phyloP scores from a whole-genome alignment of 768 basidiomycete species.

The Russula compacta region DNA sequence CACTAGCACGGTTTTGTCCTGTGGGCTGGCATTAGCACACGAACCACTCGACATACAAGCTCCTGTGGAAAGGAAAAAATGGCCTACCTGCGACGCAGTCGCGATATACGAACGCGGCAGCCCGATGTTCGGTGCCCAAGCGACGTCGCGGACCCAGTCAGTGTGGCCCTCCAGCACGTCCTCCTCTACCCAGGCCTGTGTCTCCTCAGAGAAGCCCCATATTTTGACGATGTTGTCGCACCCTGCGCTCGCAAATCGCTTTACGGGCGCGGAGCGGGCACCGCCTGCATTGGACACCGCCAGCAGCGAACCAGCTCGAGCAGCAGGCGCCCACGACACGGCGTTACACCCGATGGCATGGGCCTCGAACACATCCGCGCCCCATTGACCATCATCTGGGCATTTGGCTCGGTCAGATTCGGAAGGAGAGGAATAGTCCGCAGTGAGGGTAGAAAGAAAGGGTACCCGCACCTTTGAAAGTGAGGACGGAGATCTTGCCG shows the following conservation, averaged over 20 bases:
- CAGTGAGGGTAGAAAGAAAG: neutral
- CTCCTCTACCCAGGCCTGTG: slow-evolving; percentile 85
- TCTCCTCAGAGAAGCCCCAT: slow-evolving; percentile 84
- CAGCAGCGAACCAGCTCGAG: slow-evolving; percentile 77
- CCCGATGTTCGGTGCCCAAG: slow-evolving; percentile 97
- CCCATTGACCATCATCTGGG: slow-evolving; percentile 93
- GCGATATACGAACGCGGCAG: slow-evolving; percentile 92
- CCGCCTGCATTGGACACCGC: slow-evolving; percentile 49
- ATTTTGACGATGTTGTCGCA: slow-evolving; percentile 94
- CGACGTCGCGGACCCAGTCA: slow-evolving; percentile 98
- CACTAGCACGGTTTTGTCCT: slow-evolving; percentile 82
- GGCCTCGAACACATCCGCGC: slow-evolving; percentile 88
- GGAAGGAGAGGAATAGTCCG: too few relatives aligned
- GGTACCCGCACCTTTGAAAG: slow-evolving; percentile 79
- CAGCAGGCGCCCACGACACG: slow-evolving; percentile 94
- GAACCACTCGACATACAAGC: neutral
- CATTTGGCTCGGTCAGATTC: neutral
- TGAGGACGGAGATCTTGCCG: slow-evolving; percentile 91
- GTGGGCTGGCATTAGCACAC: neutral
- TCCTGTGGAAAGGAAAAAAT: neutral
- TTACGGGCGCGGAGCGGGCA: slow-evolving; percentile 43
- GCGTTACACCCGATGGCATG: slow-evolving; percentile 97
- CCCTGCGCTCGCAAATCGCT: slow-evolving; percentile 91
- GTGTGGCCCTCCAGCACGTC: slow-evolving; percentile 86
- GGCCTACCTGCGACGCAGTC: slow-evolving; percentile 75